phyloP scores from a whole-genome alignment of 73 alveolate species.

The Uronychia binucleata region DNA sequence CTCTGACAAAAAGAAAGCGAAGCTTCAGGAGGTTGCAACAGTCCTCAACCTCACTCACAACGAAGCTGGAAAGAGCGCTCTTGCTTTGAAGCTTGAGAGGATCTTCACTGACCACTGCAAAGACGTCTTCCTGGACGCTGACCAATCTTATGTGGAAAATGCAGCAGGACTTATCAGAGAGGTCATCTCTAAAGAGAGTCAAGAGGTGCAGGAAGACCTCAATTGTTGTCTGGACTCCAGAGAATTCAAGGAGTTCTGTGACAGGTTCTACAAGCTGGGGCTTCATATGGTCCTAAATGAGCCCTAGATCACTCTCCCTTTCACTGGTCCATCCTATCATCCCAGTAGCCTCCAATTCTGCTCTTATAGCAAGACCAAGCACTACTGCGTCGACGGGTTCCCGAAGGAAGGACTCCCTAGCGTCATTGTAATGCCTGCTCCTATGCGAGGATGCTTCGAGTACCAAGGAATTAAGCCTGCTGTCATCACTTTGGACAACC shows the following conservation, averaged over 20 bases:
- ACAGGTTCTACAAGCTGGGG: slow-evolving; percentile 17
- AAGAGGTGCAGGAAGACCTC: background rate
- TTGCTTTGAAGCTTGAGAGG: slow-evolving; percentile 11
- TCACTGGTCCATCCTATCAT: slow-evolving; percentile 24
- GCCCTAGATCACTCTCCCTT: slow-evolving; percentile 19
- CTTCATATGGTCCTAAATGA: slow-evolving; percentile 51
- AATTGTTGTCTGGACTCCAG: background rate
- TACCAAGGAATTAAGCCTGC: slow-evolving; percentile 51
- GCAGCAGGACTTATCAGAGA: background rate
- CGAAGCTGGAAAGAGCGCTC: background rate
- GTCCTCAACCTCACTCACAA: background rate
- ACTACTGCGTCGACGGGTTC: slow-evolving; percentile 54
- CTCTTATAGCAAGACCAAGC: slow-evolving; percentile 32
- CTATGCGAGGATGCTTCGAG: slow-evolving; percentile 27
- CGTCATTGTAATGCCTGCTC: slow-evolving; percentile 49
- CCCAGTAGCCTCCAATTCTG: slow-evolving; percentile 24
- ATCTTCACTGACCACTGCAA: slow-evolving; percentile 25
- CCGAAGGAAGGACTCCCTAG: slow-evolving; percentile 45
- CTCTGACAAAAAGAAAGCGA: background rate
- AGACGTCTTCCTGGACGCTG: slow-evolving; percentile 20
- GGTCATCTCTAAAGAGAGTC: background rate
- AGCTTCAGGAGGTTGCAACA: background rate
- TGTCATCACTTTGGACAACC: slow-evolving; percentile 10
- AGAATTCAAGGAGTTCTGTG: slow-evolving; percentile 17
- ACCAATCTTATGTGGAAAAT: too few species aligned